Base-by-base conservation (phyloP, 2,329 filamentous ascomycete species). In the Pseudohalonectria lignicola region DNA sequence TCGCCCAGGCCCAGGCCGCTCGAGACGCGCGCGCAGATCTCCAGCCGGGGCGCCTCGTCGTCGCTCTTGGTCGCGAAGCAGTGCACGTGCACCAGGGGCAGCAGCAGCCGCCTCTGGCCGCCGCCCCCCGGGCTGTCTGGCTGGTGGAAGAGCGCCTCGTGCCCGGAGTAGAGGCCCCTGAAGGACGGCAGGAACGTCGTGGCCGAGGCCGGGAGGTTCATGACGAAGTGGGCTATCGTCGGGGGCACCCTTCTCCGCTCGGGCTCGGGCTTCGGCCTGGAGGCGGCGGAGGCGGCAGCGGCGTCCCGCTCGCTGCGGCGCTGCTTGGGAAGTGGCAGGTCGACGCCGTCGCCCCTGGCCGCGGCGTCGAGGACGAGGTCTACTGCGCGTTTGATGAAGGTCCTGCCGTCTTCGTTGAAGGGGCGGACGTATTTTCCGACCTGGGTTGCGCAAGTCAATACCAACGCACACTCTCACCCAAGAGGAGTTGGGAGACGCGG, bases 201-300 rank as follows among this genome's bases (percentile, higher is more conserved):
- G 1, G 92, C 90, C 1, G 79, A 83, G 2, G 88, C 92, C 1
- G 92, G 92, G 13, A 98, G 79, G 61, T 98, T 98, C 86, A 98
- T 95, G 47, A 96, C 83, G 57, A 88, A 98, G 64, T 96, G 92
- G n/a, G 79, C 73, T 55, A 96, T 85, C 28, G 80, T 79, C 3
- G 71, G 70, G 3, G 90, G 90, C 33, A 87, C 67, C 10, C 67
- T 63, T 20, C 76, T 43, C 51, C 59, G 12, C 16, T 53, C 51
- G 13, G 59, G 54, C 37, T 47, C 44, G 21, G 42, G 31, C 32
- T 53, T 57, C 36, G 11, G 28, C 21, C 18, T 21, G 12, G 25
- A 28, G 29, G 18, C 23, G 23, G 36, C 34, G 15, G 28, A 26
- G 28, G 29, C 38, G 38, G 19, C 34, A 20, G 13, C 37, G 31